phyloP scores from a whole-genome alignment of 345 rosid species.

The Populus pruinosa region DNA sequence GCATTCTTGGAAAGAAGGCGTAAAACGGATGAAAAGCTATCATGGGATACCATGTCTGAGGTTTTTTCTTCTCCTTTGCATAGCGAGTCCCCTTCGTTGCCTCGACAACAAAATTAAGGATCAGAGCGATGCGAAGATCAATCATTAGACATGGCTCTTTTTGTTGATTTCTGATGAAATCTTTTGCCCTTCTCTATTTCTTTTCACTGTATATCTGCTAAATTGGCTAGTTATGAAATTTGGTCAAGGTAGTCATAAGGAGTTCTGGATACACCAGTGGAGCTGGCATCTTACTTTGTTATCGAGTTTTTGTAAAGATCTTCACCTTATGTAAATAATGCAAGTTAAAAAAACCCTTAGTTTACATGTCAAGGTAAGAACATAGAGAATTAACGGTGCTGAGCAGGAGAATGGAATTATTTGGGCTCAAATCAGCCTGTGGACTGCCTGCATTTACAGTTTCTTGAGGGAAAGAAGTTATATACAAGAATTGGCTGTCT shows the following conservation, averaged over 20 bases:
- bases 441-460: neutral
- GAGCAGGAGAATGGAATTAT: neutral
- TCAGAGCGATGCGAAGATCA: neutral
- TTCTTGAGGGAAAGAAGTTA: neutral
- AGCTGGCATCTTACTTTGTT: neutral
- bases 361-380: no score
- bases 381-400: neutral
- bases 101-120: neutral
- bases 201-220: neutral
- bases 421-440: neutral
- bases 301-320: no score
- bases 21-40: constrained; percentile 21
- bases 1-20: constrained; percentile 34
- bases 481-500: neutral
- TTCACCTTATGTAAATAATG: no score
- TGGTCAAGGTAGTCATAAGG: neutral
- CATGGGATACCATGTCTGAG: constrained; percentile 48
- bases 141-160: neutral
- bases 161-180: neutral
- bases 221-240: neutral
- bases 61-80: constrained; percentile 38
- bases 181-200: neutral
- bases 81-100: constrained; percentile 27
- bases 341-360: no score
- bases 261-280: neutral